phyloP scores from a whole-genome alignment of 73 alveolate genomes.

The Stentor roeselii region DNA sequence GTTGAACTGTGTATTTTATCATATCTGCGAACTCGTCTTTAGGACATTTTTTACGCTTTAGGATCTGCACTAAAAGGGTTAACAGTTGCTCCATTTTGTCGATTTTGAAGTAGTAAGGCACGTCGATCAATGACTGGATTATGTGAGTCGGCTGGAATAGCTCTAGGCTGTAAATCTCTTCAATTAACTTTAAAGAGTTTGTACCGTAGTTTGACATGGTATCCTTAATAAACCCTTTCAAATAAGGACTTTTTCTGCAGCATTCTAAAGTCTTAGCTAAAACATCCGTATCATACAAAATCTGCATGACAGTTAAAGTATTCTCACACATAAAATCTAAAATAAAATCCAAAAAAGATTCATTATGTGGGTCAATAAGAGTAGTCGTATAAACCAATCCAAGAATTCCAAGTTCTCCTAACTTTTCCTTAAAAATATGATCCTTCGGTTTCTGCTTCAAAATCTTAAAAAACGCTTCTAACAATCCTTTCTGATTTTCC shows the following conservation, averaged over 20 bases:
- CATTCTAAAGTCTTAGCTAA: not conserved
- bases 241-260: not conserved
- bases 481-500: not conserved
- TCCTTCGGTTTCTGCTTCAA: not conserved
- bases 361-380: not conserved
- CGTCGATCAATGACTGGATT: not conserved
- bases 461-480: slow-evolving; percentile 9
- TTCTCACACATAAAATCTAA: not conserved
- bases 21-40: not conserved
- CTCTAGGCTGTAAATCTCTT: not conserved
- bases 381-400: not conserved
- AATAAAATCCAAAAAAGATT: not conserved
- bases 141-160: not conserved
- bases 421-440: not conserved
- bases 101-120: not conserved
- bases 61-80: not conserved
- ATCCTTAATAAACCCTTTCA: not conserved
- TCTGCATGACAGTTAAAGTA: not conserved
- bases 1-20: not conserved
- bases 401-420: not conserved
- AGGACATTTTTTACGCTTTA: not conserved
- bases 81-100: not conserved
- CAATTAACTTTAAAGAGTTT: not conserved
- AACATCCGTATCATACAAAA: not conserved
- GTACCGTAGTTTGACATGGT: slow-evolving; percentile 15